phyloP scores from a whole-genome alignment of 108 stramenopile genomes.

The Cyclotella distinguenda region DNA sequence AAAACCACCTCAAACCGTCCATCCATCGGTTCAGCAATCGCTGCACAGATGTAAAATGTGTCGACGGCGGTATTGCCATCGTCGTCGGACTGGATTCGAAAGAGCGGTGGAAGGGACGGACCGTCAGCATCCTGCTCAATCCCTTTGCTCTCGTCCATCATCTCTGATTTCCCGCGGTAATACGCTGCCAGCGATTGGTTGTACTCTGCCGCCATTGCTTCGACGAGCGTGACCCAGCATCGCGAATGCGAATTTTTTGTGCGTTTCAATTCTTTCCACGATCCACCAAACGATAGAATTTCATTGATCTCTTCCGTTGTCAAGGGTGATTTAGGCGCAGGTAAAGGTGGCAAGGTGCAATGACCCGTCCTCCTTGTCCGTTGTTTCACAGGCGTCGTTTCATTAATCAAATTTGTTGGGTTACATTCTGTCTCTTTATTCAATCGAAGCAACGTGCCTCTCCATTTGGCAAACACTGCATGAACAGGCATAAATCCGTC shows the following conservation, averaged over 20 bases:
- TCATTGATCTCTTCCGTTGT: slow-evolving; percentile 41
- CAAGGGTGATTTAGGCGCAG: slow-evolving; percentile 15
- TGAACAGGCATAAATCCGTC: slow-evolving; percentile 69
- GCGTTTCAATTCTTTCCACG: slow-evolving; percentile 39
- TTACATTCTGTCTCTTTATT: slow-evolving; percentile 14
- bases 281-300: slow-evolving; percentile 34
- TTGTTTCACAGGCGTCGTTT: not conserved
- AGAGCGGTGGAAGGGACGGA: slow-evolving; percentile 37
- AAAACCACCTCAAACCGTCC: slow-evolving; percentile 45
- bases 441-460: slow-evolving; percentile 24
- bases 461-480: slow-evolving; percentile 74
- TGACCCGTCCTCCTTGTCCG: not conserved
- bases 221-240: slow-evolving; percentile 34
- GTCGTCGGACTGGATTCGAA: slow-evolving; percentile 21
- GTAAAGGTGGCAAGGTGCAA: slow-evolving; percentile 17
- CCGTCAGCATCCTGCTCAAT: slow-evolving; percentile 29
- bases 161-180: slow-evolving; percentile 8
- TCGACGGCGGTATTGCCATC: slow-evolving; percentile 15
- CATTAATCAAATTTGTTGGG: not conserved
- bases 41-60: slow-evolving; percentile 60
- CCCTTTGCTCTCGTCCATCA: slow-evolving; percentile 3
- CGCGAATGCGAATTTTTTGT: slow-evolving; percentile 6
- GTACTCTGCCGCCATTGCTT: slow-evolving; percentile 43
- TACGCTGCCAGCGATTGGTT: slow-evolving; percentile 22
- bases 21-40: slow-evolving; percentile 55